Percentiles rank a stretch among this genome's conserved stretches.
Evolutionary conservation across 495 filamentous ascomycete genomes (phyloP).

Genomic region (Cercophora newfieldiana): DNA sequence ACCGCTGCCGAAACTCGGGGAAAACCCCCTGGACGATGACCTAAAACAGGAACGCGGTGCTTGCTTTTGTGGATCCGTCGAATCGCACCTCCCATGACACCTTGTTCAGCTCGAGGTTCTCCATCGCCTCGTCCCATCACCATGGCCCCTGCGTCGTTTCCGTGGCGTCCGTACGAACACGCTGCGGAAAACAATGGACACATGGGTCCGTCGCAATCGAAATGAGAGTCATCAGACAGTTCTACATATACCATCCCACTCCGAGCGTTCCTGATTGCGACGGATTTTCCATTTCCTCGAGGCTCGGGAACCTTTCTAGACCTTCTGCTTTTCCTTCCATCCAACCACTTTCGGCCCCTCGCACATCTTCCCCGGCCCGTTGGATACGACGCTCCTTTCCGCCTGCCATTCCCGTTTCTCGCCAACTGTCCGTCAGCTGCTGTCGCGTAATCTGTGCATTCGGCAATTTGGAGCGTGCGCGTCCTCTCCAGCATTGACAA

Average conservation of each 20-base stretch:
- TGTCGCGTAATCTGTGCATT: not conserved
- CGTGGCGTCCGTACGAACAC: constrained; percentile 19
- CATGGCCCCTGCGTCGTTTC: constrained; percentile 29
- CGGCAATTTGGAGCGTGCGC: not conserved
- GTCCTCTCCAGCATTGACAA: not conserved
- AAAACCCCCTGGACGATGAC: not conserved
- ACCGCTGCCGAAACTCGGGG: constrained; percentile 12
- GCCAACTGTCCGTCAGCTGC: not conserved
- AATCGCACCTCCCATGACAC: not conserved
- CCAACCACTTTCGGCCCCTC: not conserved
- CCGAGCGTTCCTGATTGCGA: constrained; percentile 4
- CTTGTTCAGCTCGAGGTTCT: not conserved
- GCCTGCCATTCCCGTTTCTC: not conserved
- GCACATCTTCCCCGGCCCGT: not conserved
- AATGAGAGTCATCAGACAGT: constrained; percentile 25
- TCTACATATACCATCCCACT: constrained; percentile 11
- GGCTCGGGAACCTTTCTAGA: not conserved
- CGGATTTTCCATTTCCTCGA: not conserved
- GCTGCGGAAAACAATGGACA: constrained; percentile 14
- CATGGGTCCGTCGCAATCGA: constrained; percentile 14
- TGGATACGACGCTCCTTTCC: constrained; percentile 6
- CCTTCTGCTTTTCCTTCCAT: not conserved
- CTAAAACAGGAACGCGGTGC: constrained; percentile 2
- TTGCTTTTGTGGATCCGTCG: constrained; percentile 12
- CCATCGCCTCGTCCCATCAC: constrained; percentile 13